Conservation (phyloP, 176 grass and related monocot species). For the Alopecurus myosuroides region DNA sequence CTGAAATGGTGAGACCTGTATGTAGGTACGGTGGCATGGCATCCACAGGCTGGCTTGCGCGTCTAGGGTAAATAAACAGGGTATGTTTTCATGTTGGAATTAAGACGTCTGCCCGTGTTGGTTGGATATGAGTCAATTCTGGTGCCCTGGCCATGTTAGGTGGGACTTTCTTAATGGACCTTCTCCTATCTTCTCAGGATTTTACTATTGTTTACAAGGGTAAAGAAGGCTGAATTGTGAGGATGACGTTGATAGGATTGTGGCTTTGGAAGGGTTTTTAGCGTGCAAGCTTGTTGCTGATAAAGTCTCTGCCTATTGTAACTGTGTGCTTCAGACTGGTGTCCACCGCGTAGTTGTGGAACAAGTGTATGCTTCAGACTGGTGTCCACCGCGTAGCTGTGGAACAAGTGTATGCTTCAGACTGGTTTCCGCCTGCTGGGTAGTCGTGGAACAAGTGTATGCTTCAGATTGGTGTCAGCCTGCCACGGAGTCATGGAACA, state of each 20-base stretch:
- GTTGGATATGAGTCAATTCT: neutral
- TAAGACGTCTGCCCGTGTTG: neutral
- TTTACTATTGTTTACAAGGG: neutral
- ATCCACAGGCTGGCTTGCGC: slow-evolving; percentile 7
- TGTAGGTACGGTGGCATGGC: slow-evolving; percentile 12
- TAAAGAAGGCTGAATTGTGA: neutral
- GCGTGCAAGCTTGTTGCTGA: neutral
- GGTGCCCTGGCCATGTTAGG: neutral
- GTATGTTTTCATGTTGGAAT: neutral
- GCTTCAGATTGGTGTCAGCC: neutral
- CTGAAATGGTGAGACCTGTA: slow-evolving; percentile 21
- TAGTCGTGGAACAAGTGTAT: neutral
- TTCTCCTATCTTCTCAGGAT: neutral
- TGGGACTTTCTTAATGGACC: neutral
- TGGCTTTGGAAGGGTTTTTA: neutral
- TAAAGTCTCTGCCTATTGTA: neutral
- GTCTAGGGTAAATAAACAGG: neutral
- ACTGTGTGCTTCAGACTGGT: neutral
- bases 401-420: neutral
- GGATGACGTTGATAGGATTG: neutral
- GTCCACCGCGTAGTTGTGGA: neutral
- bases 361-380: neutral
- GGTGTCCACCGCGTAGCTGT: neutral
- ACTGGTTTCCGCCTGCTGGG: neutral
- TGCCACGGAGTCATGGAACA: neutral